A percentile compares a stretch with the other conserved stretches of the same genome.
Conservation (phyloP, 2,329 filamentous ascomycete genomes). For the Diaporthe helianthi region DNA sequence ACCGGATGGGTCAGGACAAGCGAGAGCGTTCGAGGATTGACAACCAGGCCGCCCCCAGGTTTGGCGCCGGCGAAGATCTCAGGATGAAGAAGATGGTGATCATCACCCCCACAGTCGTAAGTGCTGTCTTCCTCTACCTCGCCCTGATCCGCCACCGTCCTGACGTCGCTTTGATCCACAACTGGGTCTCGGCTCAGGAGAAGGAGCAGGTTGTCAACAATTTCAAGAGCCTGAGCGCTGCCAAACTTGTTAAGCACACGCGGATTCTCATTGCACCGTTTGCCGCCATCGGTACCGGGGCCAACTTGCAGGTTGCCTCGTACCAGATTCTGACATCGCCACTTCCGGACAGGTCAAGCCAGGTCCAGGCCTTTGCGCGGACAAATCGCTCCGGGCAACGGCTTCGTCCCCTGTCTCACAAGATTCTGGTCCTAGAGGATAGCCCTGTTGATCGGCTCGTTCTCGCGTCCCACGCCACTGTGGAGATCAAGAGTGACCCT, state of each 20-base stretch:
- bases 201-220: neutral
- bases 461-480: neutral
- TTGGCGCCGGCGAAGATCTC: neutral
- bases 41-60: neutral
- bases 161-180: constrained; percentile 22
- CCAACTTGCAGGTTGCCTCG: constrained; percentile 28
- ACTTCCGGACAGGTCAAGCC: neutral
- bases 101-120: constrained; percentile 12
- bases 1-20: neutral
- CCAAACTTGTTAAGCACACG: neutral
- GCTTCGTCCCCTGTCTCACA: neutral
- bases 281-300: constrained; percentile 2
- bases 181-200: constrained; percentile 6
- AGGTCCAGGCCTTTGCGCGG: constrained; percentile 23
- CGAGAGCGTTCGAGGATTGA: neutral
- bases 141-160: neutral
- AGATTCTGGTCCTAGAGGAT: constrained; percentile 10
- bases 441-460: neutral
- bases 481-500: neutral
- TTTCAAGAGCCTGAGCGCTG: constrained; percentile 25
- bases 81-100: constrained; percentile 30
- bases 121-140: constrained; percentile 17
- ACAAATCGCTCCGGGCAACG: constrained; percentile 26
- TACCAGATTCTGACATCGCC: constrained; percentile 32
- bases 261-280: constrained; percentile 12